Evolutionary conservation across 108 stramenopile genomes (phyloP), one percentile per base, ranked within the genome.

Genomic region (Skeletonema menzelii): DNA sequence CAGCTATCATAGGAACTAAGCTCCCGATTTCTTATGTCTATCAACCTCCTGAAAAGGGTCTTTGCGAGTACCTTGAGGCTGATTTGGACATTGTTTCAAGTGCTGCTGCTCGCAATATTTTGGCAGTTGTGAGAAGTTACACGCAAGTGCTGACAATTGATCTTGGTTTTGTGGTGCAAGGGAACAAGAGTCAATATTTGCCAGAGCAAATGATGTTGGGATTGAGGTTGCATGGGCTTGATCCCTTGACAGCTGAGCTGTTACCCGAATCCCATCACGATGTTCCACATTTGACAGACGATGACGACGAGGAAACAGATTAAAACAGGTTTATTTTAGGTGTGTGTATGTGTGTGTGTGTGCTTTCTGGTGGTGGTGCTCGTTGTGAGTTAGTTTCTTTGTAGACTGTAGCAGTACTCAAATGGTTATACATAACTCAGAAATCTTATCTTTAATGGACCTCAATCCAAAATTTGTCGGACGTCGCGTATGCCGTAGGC

Each of bases 141-240:
- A 91, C 92, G n/a, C 84, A 91, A 65, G 70, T 74, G 28, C 66
- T 95, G 61, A 91, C 91, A 12, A 76, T 95, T 56, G 92, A 95
- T 67, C 66, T 95, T 14, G 95, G 91, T 10, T 93, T 89, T 76
- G 90, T 93, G 57, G 69, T 93, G 10, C 91, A 95, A 69, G 92
- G 88, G 7, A 88, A 87, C 56, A 65, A 49, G 7, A 46, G 40
- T 15, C 91, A 93, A 37, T 90, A 95, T 69, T 71, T 95, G 57
- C 95, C 92, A 7, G 95, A 95, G 69, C 89, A 87, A 60, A 91
- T 95, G 87, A 69, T 93, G 82, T 65, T 84, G 15, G 95, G 88
- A n/a, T 57, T 79, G 19, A 82, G 95, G 37, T 56, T 95, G 20
- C 95, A 95, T 64, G 90, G 91, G n/a, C 73, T 95, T 59, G 95